Evolutionary conservation across 2,329 filamentous ascomycete genomes (phyloP).

Genomic region (Penicillium olsonii): DNA sequence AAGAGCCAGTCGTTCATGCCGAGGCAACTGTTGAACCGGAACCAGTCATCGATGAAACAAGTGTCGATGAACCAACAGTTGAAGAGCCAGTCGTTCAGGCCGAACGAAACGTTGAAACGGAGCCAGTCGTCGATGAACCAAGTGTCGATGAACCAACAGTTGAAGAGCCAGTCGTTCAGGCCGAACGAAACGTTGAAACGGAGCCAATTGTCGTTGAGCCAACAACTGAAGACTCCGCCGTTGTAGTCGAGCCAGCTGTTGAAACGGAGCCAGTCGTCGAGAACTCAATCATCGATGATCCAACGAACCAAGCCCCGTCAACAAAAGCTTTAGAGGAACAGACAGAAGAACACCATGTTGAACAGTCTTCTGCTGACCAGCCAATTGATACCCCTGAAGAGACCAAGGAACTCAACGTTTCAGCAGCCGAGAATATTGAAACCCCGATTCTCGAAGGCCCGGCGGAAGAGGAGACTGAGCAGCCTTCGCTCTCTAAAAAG

Average conservation of each 20-base stretch:
- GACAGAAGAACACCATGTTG: not conserved
- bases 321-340: slow-evolving; percentile 5
- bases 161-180: slow-evolving; percentile 5
- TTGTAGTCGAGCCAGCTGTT: slow-evolving; percentile 1
- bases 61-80: too few relatives aligned
- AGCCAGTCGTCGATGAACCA: too few relatives aligned
- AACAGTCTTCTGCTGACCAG: slow-evolving; percentile 6
- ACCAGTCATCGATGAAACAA: too few relatives aligned
- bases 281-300: too few relatives aligned
- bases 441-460: not conserved
- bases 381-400: not conserved
- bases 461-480: slow-evolving; percentile 8
- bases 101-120: slow-evolving; percentile 1
- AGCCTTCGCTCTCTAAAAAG: slow-evolving; percentile 15
- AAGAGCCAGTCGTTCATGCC: slow-evolving; percentile 2
- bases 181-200: slow-evolving; percentile 1
- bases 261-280: not conserved
- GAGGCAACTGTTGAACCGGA: slow-evolving; percentile 4
- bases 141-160: too few relatives aligned
- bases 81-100: slow-evolving; percentile 5
- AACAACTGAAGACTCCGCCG: slow-evolving; percentile 6
- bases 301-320: too few relatives aligned
- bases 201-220: too few relatives aligned
- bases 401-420: not conserved
- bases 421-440: not conserved